A percentile compares a stretch with the other conserved stretches of the same genome.
These are phyloP conservation scores for Talaromyces proteolyticus DNA, from an alignment of 495 filamentous ascomycete genomes.

Conservation along the genomic window DNA sequence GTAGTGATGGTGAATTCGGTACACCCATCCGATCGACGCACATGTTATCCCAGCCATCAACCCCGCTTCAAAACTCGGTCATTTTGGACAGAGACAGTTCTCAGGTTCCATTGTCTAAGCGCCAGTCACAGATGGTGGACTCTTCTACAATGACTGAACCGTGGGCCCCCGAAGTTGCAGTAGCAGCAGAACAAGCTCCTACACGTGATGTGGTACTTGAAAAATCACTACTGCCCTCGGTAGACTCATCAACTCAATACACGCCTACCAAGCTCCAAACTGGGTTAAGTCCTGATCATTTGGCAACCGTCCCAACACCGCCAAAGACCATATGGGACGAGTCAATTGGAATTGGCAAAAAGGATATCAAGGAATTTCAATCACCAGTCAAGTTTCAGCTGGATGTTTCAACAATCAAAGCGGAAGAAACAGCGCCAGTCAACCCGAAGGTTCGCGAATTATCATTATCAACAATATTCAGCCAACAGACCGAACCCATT, in stretches of 20 bases:
- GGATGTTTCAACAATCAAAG: constrained; percentile 27
- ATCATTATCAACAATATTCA: constrained; percentile 25
- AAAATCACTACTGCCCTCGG: constrained; percentile 13
- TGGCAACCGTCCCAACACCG: constrained; percentile 28
- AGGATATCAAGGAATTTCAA: constrained; percentile 6
- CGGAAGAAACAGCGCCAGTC: constrained; percentile 32
- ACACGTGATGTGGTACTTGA: neutral
- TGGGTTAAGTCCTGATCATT: constrained; percentile 18
- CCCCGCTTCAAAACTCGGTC: constrained; percentile 40
- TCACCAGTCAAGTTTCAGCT: constrained; percentile 18
- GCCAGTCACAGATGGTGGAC: constrained; percentile 62
- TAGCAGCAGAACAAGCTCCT: neutral
- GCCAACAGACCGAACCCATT: constrained; percentile 25
- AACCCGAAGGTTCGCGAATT: constrained; percentile 22
- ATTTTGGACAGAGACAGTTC: constrained; percentile 33
- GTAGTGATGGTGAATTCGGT: constrained; percentile 51
- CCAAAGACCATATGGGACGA: constrained; percentile 37
- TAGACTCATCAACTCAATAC: constrained; percentile 32
- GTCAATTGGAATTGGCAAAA: constrained; percentile 10
- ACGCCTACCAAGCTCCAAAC: constrained; percentile 22
- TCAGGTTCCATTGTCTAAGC: constrained; percentile 18
- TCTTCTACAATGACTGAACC: constrained; percentile 86
- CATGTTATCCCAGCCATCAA: constrained; percentile 43
- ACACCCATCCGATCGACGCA: constrained; percentile 23
- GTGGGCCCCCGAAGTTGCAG: constrained; percentile 21